phyloP scores from a whole-genome alignment of 768 basidiomycete genomes.

The Russula lepida region DNA sequence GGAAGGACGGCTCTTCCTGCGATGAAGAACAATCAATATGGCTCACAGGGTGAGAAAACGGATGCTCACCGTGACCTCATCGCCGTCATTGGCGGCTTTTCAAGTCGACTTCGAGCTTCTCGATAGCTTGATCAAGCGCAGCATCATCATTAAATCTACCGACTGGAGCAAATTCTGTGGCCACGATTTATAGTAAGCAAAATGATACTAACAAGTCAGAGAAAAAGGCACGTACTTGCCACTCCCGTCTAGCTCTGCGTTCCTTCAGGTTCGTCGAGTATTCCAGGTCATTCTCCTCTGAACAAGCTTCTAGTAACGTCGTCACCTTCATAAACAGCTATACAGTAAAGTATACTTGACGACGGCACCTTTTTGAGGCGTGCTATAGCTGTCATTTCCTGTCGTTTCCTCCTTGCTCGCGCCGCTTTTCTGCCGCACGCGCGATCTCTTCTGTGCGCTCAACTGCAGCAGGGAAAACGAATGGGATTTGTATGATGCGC shows the following conservation, averaged over 20 bases:
- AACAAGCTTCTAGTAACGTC: slow-evolving; percentile 38
- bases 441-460: slow-evolving; percentile 88
- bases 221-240: slow-evolving; percentile 42
- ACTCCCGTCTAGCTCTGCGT: slow-evolving; percentile 60
- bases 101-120: slow-evolving; percentile 74
- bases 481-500: slow-evolving; percentile 85
- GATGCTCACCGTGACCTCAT: slow-evolving; percentile 42
- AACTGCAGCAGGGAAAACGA: slow-evolving; percentile 46
- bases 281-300: slow-evolving; percentile 68
- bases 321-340: neutral
- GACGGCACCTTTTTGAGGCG: slow-evolving; percentile 69
- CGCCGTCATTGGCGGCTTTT: slow-evolving; percentile 64
- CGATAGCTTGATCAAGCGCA: slow-evolving; percentile 72
- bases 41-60: neutral
- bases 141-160: slow-evolving; percentile 76
- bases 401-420: slow-evolving; percentile 79
- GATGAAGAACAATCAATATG: neutral
- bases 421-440: slow-evolving; percentile 65
- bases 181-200: neutral
- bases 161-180: slow-evolving; percentile 47
- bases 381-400: slow-evolving; percentile 83
- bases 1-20: slow-evolving; percentile 78
- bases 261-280: slow-evolving; percentile 59
- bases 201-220: neutral
- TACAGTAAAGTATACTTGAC: neutral